phyloP scores from a whole-genome alignment of 331 rosid genomes.

The Malus hybrid region DNA sequence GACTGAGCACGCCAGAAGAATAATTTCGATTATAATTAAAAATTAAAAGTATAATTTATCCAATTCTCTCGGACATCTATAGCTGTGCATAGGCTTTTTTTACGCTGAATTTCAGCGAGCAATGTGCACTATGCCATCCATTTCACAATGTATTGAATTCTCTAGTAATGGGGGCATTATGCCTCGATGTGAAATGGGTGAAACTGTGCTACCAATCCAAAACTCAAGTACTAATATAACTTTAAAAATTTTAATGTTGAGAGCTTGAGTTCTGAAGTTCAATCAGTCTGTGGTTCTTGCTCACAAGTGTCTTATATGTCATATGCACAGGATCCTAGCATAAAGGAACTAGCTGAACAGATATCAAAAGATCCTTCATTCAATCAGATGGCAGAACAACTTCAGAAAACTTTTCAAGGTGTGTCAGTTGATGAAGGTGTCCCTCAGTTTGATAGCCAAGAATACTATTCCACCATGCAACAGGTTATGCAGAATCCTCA shows the following conservation, averaged over 20 bases:
- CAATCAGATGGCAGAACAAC: conserved; percentile 97
- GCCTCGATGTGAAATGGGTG: too few species aligned
- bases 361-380: conserved; percentile 91
- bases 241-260: not conserved
- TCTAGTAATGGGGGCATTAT: too few species aligned
- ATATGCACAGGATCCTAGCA: conserved; percentile 81
- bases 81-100: too few species aligned
- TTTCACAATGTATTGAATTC: too few species aligned
- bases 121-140: too few species aligned
- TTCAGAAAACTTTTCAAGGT: conserved; percentile 78
- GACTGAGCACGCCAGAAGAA: too few species aligned
- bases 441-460: conserved; percentile 83
- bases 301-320: conserved; percentile 9
- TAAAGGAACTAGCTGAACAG: conserved; percentile 94
- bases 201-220: too few species aligned
- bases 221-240: too few species aligned
- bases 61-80: too few species aligned
- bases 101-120: too few species aligned
- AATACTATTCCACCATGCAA: conserved; percentile 79
- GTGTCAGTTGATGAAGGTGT: conserved; percentile 44
- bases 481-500: conserved; percentile 98
- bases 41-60: too few species aligned
- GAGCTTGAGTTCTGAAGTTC: conserved; percentile 12
- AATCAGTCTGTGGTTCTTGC: not conserved
- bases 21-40: too few species aligned